Conservation (phyloP, 352 stramenopile species). For the Phytopythium aichiense region DNA sequence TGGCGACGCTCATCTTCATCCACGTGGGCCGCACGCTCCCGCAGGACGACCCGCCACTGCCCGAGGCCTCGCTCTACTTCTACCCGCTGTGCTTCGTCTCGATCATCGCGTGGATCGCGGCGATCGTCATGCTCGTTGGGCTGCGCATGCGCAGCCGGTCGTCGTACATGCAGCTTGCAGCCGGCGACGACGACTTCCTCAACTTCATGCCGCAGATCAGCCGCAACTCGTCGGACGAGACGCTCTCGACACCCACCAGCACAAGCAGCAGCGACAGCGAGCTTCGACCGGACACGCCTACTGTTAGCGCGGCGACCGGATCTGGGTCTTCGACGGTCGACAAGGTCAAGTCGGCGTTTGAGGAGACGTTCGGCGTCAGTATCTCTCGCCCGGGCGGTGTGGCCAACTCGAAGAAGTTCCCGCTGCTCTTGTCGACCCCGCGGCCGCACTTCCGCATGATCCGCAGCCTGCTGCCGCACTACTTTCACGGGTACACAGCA, state of each 20-base stretch:
- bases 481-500: slow-evolving; percentile 71
- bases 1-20: slow-evolving; percentile 48
- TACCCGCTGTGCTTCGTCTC: slow-evolving; percentile 78
- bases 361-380: slow-evolving; percentile 60
- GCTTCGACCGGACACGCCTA: slow-evolving; percentile 3
- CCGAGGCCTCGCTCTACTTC: slow-evolving; percentile 61
- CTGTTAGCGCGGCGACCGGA: slow-evolving; percentile 3
- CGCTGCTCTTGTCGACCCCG: slow-evolving; percentile 35
- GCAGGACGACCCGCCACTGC: slow-evolving; percentile 25
- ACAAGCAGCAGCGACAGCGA: slow-evolving; percentile 26
- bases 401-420: slow-evolving; percentile 15
- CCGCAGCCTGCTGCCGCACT: slow-evolving; percentile 65
- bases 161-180: slow-evolving; percentile 62
- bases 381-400: slow-evolving; percentile 29
- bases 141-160: slow-evolving; percentile 56
- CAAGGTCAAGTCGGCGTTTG: slow-evolving; percentile 64
- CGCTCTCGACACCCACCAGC: slow-evolving; percentile 12
- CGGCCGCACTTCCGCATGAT: slow-evolving; percentile 73
- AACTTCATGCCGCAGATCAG: slow-evolving; percentile 42
- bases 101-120: slow-evolving; percentile 61
- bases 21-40: slow-evolving; percentile 45
- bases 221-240: slow-evolving; percentile 21
- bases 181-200: slow-evolving; percentile 46
- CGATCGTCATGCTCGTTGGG: slow-evolving; percentile 61
- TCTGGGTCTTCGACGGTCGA: slow-evolving; percentile 33